Evolutionary conservation across 2,329 filamentous ascomycete species (phyloP), one percentile per base, ranked within the genome.

Genomic region (Claviceps fusiformis): DNA sequence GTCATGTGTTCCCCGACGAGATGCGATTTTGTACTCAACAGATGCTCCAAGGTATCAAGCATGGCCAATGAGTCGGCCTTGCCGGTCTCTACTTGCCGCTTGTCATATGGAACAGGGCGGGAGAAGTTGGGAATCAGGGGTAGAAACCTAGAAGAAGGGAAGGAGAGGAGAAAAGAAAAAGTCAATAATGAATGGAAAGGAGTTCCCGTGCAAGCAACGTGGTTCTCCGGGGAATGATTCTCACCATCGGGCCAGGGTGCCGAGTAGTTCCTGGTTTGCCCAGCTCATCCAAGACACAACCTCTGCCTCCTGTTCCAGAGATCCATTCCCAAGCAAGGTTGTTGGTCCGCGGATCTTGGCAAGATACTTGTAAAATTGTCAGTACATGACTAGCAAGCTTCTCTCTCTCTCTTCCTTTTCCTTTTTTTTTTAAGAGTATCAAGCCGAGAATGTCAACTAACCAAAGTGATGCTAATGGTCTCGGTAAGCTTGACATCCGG

Each of bases 211-310:
- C 37, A 41, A 17, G 37, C 3, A 41, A 5, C 3, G 37, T 37
- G 6, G 29, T 31, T 27, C 24, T 3, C 24, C 19, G 5, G 17
- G 13, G 19, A 1, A 27, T 27, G 8, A 29, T 33, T 48, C 43
- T 19, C 31, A 53, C 52, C 52, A 53, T 35, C 52, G 52, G 27
- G 39, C 31, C 52, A 53, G 29, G 31, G 44, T 53, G 15, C 10
- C 44, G 8, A 53, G 31, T 7, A 53, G 19, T 33, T 53, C 52
- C 33, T 53, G 52, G 19, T 53, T 53, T 8, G 52, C 52, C 52
- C 52, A 53, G 19, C 44, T 53, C 29, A 53, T 44, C 52, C 52
- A 53, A 5, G 52, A 53, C 39, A 53, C 17, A 31, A 48, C n/a
- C 31, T 53, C 52, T 7, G 52, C 52, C 31, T 53, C 52, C 6